phyloP scores from a whole-genome alignment of 345 rosid species.

The Chamaenerion angustifolium region DNA sequence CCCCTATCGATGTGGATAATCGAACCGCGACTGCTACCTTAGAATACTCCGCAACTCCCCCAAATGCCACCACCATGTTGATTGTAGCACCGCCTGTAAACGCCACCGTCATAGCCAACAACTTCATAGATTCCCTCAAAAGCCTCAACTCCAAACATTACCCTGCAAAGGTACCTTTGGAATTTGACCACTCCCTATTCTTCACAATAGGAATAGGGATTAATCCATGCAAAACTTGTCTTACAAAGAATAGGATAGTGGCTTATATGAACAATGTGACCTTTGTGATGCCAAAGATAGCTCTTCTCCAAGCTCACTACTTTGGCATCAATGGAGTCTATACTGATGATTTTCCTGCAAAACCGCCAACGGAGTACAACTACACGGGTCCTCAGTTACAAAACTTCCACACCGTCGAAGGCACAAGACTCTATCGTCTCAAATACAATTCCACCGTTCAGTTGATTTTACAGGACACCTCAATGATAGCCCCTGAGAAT shows the following conservation, averaged over 20 bases:
- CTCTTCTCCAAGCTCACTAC: constrained; percentile 70
- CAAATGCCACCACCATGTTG: constrained; percentile 20
- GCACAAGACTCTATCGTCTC: constrained; percentile 59
- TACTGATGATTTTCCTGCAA: constrained; percentile 62
- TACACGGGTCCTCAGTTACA: constrained; percentile 52
- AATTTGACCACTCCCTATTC: constrained; percentile 44
- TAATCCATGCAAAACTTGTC: constrained; percentile 56
- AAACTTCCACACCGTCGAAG: constrained; percentile 47
- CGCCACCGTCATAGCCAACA: constrained; percentile 47
- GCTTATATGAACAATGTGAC: constrained; percentile 67
- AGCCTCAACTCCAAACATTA: constrained; percentile 54
- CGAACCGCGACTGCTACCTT: constrained; percentile 58
- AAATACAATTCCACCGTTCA: constrained; percentile 55
- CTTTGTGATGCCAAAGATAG: constrained; percentile 50
- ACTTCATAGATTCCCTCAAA: constrained; percentile 29
- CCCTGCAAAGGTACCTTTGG: constrained; percentile 55
- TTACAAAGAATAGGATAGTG: constrained; percentile 43
- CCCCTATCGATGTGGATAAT: constrained; percentile 49
- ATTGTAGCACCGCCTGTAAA: constrained; percentile 39
- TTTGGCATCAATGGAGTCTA: constrained; percentile 57
- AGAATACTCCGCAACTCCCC: constrained; percentile 42
- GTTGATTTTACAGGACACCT: constrained; percentile 70
- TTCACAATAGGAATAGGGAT: constrained; percentile 65
- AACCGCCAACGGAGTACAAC: constrained; percentile 33
- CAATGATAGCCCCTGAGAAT: constrained; percentile 62